These are phyloP conservation scores for Aspergillus felis DNA, from an alignment of 2,329 filamentous ascomycete genomes.

Conservation along the genomic window DNA sequence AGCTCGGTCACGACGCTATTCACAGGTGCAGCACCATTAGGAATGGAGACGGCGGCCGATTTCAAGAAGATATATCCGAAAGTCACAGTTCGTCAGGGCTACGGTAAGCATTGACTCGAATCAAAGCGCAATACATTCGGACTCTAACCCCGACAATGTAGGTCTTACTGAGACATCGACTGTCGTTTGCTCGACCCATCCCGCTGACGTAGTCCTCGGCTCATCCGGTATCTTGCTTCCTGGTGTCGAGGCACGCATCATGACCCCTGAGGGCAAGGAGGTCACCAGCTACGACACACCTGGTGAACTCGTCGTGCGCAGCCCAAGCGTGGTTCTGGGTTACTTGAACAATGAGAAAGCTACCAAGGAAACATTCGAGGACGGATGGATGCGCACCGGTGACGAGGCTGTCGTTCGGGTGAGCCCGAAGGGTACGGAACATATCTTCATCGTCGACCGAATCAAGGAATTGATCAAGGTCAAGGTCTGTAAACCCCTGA, in stretches of 20 bases:
- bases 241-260: conserved; percentile 60
- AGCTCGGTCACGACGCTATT: conserved; percentile 63
- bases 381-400: conserved; percentile 79
- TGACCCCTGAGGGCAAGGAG: conserved; percentile 66
- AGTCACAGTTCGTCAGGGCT: conserved; percentile 67
- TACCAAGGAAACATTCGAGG: conserved; percentile 73
- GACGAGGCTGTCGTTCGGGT: conserved; percentile 73
- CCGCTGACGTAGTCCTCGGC: conserved; percentile 63
- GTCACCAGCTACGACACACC: conserved; percentile 67
- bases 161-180: conserved; percentile 75
- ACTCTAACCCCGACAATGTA: conserved; percentile 24
- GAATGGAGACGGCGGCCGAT: conserved; percentile 66
- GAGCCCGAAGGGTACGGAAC: conserved; percentile 65
- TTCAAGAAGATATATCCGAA: conserved; percentile 59
- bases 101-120: conserved; percentile 47
- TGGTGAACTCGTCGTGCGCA: conserved; percentile 76
- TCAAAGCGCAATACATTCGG: background rate
- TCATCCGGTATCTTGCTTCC: conserved; percentile 69
- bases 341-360: conserved; percentile 86
- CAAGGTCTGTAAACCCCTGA: conserved; percentile 49
- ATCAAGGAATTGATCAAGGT: conserved; percentile 77
- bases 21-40: conserved; percentile 74
- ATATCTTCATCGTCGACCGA: conserved; percentile 80
- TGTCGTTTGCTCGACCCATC: conserved; percentile 57
- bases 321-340: conserved; percentile 72